Conservation (phyloP, 768 basidiomycete genomes). For the Tylopilus subfusipes region DNA sequence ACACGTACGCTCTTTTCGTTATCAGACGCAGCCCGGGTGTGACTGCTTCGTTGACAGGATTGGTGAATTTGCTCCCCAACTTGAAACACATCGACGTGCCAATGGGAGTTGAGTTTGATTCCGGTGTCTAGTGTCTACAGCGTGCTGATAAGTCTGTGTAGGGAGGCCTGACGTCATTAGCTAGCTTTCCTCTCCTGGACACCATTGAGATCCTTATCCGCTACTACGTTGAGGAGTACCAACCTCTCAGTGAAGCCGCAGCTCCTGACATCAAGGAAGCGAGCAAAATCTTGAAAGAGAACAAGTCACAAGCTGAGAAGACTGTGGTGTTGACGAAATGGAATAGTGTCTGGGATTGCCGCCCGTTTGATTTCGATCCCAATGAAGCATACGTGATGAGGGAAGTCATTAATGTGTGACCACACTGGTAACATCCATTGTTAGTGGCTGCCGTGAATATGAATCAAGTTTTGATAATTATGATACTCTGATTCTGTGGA, state of each 20-base stretch:
- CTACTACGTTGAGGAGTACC: background rate
- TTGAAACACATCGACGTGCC: background rate
- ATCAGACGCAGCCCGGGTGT: background rate
- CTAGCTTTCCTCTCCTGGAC: background rate
- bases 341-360: background rate
- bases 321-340: background rate
- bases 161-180: background rate
- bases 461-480: no score
- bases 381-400: background rate
- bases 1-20: conserved; percentile 2
- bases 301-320: conserved; percentile 5
- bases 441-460: no score
- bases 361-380: background rate
- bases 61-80: conserved; percentile 8
- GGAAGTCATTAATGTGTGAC: conserved; percentile 2
- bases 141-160: background rate
- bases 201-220: background rate
- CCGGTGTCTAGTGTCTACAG: background rate
- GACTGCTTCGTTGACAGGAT: background rate
- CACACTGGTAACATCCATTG: no score
- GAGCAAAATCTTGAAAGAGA: background rate
- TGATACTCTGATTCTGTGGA: no score
- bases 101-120: background rate
- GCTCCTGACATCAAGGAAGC: background rate
- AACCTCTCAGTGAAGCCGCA: background rate